Base-by-base conservation (phyloP, 441 rosid genomes). In the Populus hybrid region DNA sequence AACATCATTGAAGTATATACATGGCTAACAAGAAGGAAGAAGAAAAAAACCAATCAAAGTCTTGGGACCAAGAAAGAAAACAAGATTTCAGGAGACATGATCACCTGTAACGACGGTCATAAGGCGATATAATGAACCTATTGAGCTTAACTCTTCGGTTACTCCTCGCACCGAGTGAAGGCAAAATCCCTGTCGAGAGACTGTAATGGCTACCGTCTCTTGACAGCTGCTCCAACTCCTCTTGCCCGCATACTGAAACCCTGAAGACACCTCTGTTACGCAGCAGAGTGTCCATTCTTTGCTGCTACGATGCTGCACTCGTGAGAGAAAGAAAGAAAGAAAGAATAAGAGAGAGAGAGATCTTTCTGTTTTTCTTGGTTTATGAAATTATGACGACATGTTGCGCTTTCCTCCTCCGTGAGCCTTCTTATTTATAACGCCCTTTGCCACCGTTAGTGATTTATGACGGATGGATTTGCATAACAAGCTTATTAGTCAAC, bases 141-240 rank as follows among this genome's bases (percentile, higher is more conserved):
- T 82, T 74, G 50, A 96, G 98, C 91, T 88, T 89, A 72, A 92
- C 82, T 74, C 96, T 69, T 12, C 96, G 96, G 74, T 87, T 87
- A 78, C 97, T 94, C 78, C 96, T 86, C 7, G 99, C 99, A 5
- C 99, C 99, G 1, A 96, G 97, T 6, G 98, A 87, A 65, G 99
- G 99, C 74, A 96, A 83, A 69, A 96, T 87, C 0, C 91, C 97
- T 23, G 97, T 93, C 0, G 97, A 78, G 67, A 96, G 93, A 81
- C 98, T 96, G 79, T 93, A 96, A 59, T 93, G 97, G 79, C 98
- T 96, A 2, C 97, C 93, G 7, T 93, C 94, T 82, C 94, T 86
- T 0, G 99, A 96, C n/a, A 94, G 65, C 83, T 90, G 95, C 80
- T 94, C 98, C 1, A 91, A 56, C 89, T 92, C 96, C 33, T 91